Conservation (phyloP, 768 basidiomycete genomes). For the Trametes coccinea region DNA sequence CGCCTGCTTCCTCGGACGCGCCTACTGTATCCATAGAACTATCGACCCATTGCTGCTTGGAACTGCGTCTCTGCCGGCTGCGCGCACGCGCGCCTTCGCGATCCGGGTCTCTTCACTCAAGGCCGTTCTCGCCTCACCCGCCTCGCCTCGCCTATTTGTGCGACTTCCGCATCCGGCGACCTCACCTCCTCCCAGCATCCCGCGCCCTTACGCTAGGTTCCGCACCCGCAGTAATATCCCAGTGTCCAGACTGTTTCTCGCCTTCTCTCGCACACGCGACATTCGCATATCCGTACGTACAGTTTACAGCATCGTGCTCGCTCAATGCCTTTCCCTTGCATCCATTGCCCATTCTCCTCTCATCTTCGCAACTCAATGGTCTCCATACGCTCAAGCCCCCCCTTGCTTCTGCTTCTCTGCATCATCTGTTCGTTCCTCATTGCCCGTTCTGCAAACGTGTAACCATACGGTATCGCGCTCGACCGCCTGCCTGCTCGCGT, state of each 20-base stretch:
- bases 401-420: neutral
- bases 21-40: conserved; percentile 14
- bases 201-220: conserved; percentile 1
- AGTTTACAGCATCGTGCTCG: neutral
- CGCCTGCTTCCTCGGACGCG: conserved; percentile 1
- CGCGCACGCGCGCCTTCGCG: neutral
- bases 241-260: neutral
- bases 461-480: conserved; percentile 11
- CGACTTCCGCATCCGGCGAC: neutral
- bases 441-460: neutral
- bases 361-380: neutral
- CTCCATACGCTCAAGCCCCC: neutral
- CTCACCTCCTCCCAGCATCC: neutral
- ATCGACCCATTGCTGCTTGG: neutral
- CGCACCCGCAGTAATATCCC: conserved; percentile 6
- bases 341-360: neutral
- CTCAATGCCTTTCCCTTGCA: neutral
- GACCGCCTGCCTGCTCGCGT: neutral
- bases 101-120: neutral
- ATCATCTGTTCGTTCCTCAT: neutral
- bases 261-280: neutral
- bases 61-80: neutral
- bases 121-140: conserved; percentile 1
- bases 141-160: neutral
- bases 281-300: conserved; percentile 12